Base-by-base conservation (phyloP, 345 rosid species). In the Acer negundo region DNA sequence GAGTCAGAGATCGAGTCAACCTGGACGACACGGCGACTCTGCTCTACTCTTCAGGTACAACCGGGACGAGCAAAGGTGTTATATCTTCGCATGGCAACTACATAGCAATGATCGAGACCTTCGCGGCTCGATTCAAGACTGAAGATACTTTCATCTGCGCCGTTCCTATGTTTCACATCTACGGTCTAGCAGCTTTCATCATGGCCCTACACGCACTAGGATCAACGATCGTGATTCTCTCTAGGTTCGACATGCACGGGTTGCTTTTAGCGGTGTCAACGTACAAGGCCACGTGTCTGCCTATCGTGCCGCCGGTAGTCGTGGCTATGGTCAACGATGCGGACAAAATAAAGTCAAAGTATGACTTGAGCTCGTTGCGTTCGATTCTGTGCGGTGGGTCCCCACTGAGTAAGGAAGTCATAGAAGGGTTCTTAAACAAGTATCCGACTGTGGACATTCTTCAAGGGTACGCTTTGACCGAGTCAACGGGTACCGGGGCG, bases 11-110 rank as follows among this genome's bases (percentile, higher is more conserved):
- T 13, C 91, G 92, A 82, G 89, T 95, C 70, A 24, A 80, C 76
- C 90, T 82, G 78, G 86, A 93, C 55, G 98, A 95, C 81, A 88
- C 91, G n/a, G 97, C 98, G 20, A 90, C 93, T 28, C 85, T 95
- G 19, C 92, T 95, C 15, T 95, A 93, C 86, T 95, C 98, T 1
- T 95, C 99, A 4, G 98, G 99, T 22, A 95, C 99, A n/a, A 93
- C 98, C 40, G 98, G 99, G 58, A 89, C 75, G 11, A 93, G 97
- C 80, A 95, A 95, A 66, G 98, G 98, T 1, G 98, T 95, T 72
- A 86, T 87, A 20, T 77, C 96, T 56, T 86, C 93, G 6, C 99
- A 95, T 78, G 79, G 90, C 1, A 93, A 85, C 79, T 75, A 90
- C 35, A 93, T 93, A 63, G 92, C 97, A 0, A 81, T 88, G 91